These are phyloP conservation scores for Apiospora sp. DNA, from an alignment of 2,329 filamentous ascomycete species.

Conservation along the genomic window DNA sequence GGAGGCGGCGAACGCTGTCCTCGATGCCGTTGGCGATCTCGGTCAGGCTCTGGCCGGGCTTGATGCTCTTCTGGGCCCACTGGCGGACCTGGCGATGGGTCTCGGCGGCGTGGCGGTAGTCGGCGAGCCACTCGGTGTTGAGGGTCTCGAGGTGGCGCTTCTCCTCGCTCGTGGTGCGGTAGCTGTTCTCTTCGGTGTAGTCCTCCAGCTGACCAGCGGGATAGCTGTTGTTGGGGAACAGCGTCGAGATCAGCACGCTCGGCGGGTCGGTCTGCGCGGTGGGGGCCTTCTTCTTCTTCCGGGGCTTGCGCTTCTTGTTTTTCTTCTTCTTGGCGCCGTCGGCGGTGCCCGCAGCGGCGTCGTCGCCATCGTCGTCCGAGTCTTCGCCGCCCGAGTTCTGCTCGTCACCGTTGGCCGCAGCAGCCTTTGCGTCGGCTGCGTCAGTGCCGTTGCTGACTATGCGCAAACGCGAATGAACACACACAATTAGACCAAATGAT, in stretches of 20 bases:
- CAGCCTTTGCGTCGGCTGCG: slow-evolving; percentile 39
- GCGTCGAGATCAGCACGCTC: slow-evolving; percentile 73
- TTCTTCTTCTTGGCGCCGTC: slow-evolving; percentile 68
- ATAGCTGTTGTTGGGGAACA: slow-evolving; percentile 77
- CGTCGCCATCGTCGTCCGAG: slow-evolving; percentile 60
- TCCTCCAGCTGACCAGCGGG: slow-evolving; percentile 81
- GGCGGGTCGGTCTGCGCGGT: slow-evolving; percentile 80
- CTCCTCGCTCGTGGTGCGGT: slow-evolving; percentile 83
- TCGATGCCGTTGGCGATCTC: slow-evolving; percentile 88
- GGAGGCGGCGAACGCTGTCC: slow-evolving; percentile 78
- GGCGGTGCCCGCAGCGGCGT: slow-evolving; percentile 34
- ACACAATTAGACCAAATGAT: slow-evolving; percentile 36
- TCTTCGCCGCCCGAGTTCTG: slow-evolving; percentile 54
- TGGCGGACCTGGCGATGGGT: slow-evolving; percentile 88
- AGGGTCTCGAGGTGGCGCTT: slow-evolving; percentile 83
- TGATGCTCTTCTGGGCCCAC: slow-evolving; percentile 81
- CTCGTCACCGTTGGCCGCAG: slow-evolving; percentile 45
- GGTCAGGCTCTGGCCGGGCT: slow-evolving; percentile 80
- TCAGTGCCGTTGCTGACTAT: slow-evolving; percentile 37
- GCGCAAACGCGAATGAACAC: neutral
- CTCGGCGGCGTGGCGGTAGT: slow-evolving; percentile 87
- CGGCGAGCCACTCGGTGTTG: slow-evolving; percentile 79
- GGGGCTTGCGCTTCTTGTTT: slow-evolving; percentile 83
- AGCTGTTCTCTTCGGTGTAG: slow-evolving; percentile 79
- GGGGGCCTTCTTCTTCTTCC: slow-evolving; percentile 71